Evolutionary conservation across 2,329 filamentous ascomycete genomes (phyloP), one percentile per base, ranked within the genome.

Genomic region (Immersiporthe knoxdaviesiana): DNA sequence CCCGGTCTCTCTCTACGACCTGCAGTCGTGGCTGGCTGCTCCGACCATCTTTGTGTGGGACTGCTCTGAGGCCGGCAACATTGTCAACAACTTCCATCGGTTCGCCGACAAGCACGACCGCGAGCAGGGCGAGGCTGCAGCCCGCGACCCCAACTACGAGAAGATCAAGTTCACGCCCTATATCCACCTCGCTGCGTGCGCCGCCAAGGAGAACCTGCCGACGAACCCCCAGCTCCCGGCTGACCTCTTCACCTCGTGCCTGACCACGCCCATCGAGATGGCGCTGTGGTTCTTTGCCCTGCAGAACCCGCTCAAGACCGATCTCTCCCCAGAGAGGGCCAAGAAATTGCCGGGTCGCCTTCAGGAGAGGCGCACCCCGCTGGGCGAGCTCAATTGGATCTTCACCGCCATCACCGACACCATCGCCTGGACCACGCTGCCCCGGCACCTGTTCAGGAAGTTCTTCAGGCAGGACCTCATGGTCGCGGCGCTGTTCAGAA

Each of bases 321-420:
- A 87, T 54, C 83, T 97, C 68, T 91, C 88, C 1, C 88, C 95
- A 4, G 92, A 96, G 71, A 88, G 95, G 74, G 94, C 95, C 56
- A 92, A 93, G 79, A 92, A 93, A 75, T 91, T 99, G 24, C 94
- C 95, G 2, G 96, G 96, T 44, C 90, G 94, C 72, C 87, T 98
- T 56, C 95, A 97, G 77, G 96, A 99, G 80, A 88, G 96, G 70
- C 87, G 96, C 76, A 98, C 96, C 63, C 96, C 96, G 11, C 86
- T 99, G 44, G 96, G 96, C 72, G 96, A 99, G 81, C 84, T 99
- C 18, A 99, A 99, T 77, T 99, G 96, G 96, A 99, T 99, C 47
- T 98, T 99, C 77, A 99, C 96, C 0, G 96, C 96, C 67, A 98
- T 99, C 73, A 99, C 96, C 0, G 96, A 99, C 78, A 98, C 95